phyloP scores from a whole-genome alignment of 768 basidiomycete species.

The Auricularia heimuer region DNA sequence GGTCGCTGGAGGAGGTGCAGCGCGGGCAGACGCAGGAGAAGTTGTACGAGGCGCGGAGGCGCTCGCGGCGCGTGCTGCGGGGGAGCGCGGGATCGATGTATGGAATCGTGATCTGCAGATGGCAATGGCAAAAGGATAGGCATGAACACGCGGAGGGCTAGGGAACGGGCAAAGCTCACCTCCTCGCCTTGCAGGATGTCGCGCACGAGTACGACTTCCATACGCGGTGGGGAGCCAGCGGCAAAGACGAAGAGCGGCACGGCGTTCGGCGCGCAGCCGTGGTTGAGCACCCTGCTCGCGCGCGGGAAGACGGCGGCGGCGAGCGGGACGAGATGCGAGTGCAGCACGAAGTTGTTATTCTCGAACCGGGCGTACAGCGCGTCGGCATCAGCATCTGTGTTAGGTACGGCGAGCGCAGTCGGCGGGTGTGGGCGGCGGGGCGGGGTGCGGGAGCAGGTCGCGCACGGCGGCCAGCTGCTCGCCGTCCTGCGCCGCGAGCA shows the following conservation, averaged over 20 bases:
- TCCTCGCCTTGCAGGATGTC: conserved; percentile 52
- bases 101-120: conserved; percentile 53
- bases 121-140: conserved; percentile 3
- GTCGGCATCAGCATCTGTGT: conserved; percentile 10
- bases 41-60: conserved; percentile 9
- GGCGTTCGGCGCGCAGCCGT: conserved; percentile 71
- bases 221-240: conserved; percentile 25
- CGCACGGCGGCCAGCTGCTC: conserved; percentile 3
- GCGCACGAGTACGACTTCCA: conserved; percentile 59
- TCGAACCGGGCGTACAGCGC: conserved; percentile 51
- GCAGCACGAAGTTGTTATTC: conserved; percentile 75
- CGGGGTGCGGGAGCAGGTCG: neutral
- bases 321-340: conserved; percentile 58
- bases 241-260: conserved; percentile 48
- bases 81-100: conserved; percentile 69
- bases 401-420: neutral
- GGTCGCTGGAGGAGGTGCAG: neutral
- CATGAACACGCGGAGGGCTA: neutral
- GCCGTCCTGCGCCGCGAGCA: conserved; percentile 33
- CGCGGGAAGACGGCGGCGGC: conserved; percentile 70
- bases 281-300: conserved; percentile 75
- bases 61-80: conserved; percentile 5
- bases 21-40: conserved; percentile 12
- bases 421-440: conserved; percentile 5
- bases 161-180: conserved; percentile 27